Conservation (phyloP, 345 rosid species). For the Arabis hirsuta region DNA sequence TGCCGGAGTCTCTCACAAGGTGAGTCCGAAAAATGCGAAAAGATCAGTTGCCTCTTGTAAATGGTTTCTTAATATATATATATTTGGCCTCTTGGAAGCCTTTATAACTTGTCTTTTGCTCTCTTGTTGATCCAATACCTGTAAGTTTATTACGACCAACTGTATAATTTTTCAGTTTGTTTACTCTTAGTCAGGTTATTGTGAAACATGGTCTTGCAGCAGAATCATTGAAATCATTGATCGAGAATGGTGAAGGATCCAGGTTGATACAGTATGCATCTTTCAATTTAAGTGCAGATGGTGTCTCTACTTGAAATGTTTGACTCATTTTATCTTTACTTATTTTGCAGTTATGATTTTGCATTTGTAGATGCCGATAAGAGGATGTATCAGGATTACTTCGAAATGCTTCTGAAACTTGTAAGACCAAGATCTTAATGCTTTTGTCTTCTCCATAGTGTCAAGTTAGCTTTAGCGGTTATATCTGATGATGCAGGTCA, state of each 20-base stretch:
- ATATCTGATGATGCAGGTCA: constrained; percentile 56
- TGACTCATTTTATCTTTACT: neutral
- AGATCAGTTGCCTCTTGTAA: too few species aligned
- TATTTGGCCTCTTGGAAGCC: neutral
- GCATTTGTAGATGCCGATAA: constrained; percentile 98
- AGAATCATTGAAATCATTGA: constrained; percentile 63
- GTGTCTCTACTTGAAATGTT: constrained; percentile 13
- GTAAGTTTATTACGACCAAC: neutral
- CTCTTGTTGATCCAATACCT: neutral
- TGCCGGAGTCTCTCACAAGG: constrained; percentile 89
- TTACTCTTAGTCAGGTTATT: constrained; percentile 55
- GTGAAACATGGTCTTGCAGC: constrained; percentile 78
- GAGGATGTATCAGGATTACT: constrained; percentile 89
- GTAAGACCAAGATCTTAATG: constrained; percentile 48
- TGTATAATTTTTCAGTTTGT: constrained; percentile 28
- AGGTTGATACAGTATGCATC: constrained; percentile 51
- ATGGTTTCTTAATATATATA: neutral
- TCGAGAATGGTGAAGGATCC: constrained; percentile 74
- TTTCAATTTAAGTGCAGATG: neutral
- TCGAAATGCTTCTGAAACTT: constrained; percentile 78
- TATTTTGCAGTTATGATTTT: constrained; percentile 78
- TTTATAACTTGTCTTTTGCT: neutral
- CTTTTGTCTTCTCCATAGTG: neutral
- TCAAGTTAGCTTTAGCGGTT: constrained; percentile 12
- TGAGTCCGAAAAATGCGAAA: constrained; percentile 24